phyloP scores from a whole-genome alignment of 441 rosid genomes.

The Adansonia gregorii region DNA sequence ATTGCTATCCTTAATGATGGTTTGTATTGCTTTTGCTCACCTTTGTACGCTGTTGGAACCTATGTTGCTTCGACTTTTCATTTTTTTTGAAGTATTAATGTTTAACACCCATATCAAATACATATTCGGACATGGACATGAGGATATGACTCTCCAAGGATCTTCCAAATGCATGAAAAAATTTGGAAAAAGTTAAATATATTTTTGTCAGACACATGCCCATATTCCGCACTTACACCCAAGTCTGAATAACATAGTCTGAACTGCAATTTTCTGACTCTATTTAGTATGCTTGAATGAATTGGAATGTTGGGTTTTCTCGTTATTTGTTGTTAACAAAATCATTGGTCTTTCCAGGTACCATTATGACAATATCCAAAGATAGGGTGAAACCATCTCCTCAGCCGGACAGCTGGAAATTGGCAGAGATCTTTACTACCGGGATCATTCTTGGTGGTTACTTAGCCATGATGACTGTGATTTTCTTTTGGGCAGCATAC shows the following conservation, averaged over 20 bases:
- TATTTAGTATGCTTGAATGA: neutral
- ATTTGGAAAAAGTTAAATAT: no score
- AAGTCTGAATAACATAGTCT: no score
- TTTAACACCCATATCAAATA: no score
- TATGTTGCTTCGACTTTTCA: no score
- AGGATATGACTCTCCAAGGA: no score
- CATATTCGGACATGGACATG: no score
- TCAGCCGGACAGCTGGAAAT: slow-evolving; percentile 56
- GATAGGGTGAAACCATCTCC: slow-evolving; percentile 63
- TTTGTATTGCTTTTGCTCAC: slow-evolving; percentile 25
- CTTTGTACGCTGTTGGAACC: neutral
- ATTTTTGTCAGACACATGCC: no score
- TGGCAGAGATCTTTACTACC: slow-evolving; percentile 53
- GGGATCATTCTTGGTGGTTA: slow-evolving; percentile 55
- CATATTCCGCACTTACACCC: no score
- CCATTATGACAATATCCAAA: slow-evolving; percentile 59
- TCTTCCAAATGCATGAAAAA: no score
- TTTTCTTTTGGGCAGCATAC: slow-evolving; percentile 59
- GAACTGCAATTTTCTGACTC: slow-evolving; percentile 10
- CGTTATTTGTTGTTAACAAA: neutral
- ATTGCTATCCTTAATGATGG: slow-evolving; percentile 58
- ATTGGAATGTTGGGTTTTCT: neutral
- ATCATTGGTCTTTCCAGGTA: slow-evolving; percentile 35
- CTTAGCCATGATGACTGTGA: slow-evolving; percentile 59
- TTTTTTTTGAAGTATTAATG: no score